Percentiles rank a stretch among this genome's conserved stretches.
phyloP scores from a whole-genome alignment of 2,329 filamentous ascomycete species.

The Cytospora leucostoma region DNA sequence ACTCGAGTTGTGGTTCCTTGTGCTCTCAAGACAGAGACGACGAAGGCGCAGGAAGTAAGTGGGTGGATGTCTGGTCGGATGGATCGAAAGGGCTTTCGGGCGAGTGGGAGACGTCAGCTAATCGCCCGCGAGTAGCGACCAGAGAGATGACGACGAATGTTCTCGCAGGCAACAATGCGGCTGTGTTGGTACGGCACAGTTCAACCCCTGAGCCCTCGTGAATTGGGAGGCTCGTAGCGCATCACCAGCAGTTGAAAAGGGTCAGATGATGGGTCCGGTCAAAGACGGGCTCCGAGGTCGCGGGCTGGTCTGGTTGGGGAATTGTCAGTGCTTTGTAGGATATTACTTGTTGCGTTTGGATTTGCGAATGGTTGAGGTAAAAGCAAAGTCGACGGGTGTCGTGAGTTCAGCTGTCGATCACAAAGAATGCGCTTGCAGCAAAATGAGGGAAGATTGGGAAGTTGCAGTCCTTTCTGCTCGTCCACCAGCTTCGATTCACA shows the following conservation, averaged over 20 bases:
- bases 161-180: slow-evolving; percentile 18
- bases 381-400: not conserved
- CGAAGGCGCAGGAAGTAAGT: not conserved
- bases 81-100: not conserved
- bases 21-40: slow-evolving; percentile 4
- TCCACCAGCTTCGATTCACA: slow-evolving; percentile 18
- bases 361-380: not conserved
- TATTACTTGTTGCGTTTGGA: not conserved
- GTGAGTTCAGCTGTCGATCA: not conserved
- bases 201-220: slow-evolving; percentile 9
- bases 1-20: slow-evolving; percentile 4
- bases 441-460: not conserved
- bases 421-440: not conserved
- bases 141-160: not conserved
- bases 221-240: slow-evolving; percentile 15
- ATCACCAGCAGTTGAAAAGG: slow-evolving; percentile 17
- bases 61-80: not conserved
- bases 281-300: slow-evolving; percentile 18
- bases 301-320: slow-evolving; percentile 11
- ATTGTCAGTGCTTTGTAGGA: slow-evolving; percentile 2
- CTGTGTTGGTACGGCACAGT: slow-evolving; percentile 23
- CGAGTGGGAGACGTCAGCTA: slow-evolving; percentile 4
- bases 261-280: slow-evolving; percentile 15
- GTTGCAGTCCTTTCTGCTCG: not conserved
- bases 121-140: not conserved